Evolutionary conservation across 108 stramenopile genomes (phyloP), one percentile per base, ranked within the genome.

Genomic region (Nannochloropsis oceanica): DNA sequence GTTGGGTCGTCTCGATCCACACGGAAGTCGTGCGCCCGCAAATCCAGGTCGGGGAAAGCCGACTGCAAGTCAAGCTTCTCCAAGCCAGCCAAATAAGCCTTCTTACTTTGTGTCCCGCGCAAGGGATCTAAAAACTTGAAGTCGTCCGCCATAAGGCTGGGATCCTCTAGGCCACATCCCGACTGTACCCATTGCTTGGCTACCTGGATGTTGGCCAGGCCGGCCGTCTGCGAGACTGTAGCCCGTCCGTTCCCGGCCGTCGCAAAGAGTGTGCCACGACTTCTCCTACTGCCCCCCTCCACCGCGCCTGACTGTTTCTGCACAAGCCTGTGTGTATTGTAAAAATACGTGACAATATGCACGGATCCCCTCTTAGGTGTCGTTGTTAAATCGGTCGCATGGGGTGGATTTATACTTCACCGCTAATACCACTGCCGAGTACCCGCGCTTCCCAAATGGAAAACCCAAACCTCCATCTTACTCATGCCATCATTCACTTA

Each of bases 1-100:
- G 79, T 82, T 13, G 50, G 25, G 34, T 87, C 44, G 80, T 83
- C 83, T 34, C 79, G 83, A 43, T 82, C 83, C 81, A 87, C 87
- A 26, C 87, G 24, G 80, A 73, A 87, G 44, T 87, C 87, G 83
- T 87, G 83, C 43, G 87, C 44, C 27, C 83, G 83, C 87, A 82
- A 84, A 34, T 80, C 46, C 27, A 87, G 79, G 46, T 87, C 87
- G 26, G 87, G 87, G 73, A 87, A 79, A 13, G 87, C 87, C 20
- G 44, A 80, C 25, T 83, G 34, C 44, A 83, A 42, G 14, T 83
- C 83, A 43, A 84, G 26, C 25, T 44, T 42, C n/a, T 73, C 83
- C 42, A 83, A 80, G 34, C 34, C 80, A 22, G 34, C 84, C 83
- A 87, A 43, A 46, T 87, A 87, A n/a, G 83, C 82, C 18, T 82